Base-by-base conservation (phyloP, 805 yeast genomes). In the Tetrapisispora nanseiensis region DNA sequence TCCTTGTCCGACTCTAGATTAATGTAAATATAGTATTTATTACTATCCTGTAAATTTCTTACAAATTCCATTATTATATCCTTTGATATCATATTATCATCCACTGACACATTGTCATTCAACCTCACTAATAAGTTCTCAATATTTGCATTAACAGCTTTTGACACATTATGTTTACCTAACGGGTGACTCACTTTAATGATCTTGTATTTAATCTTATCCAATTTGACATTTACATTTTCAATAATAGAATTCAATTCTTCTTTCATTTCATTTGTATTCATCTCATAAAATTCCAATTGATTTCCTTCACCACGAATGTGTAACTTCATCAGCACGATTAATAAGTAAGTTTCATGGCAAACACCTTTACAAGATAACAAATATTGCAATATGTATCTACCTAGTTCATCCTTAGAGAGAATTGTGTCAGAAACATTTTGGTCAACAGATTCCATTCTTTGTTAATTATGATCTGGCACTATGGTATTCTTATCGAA, bases 1-100 rank as follows among this genome's bases (percentile, higher is more conserved):
- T 57, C 60, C 2, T 49, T 53, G 15, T 47, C 51, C 12, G 55
- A 50, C 23, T 39, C 47, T 10, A 42, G 22, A 42, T 61, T 59
- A 5, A 52, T 44, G 35, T 59, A 58, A 16, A 57, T 55, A 33
- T 55, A 59, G 38, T 48, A 57, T 32, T 51, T 45, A 33, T 42
- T 51, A 35, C 48, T 50, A 11, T 40, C 40, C 2, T 52, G 50
- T 3, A 50, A 24, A 3, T 26, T 15, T 8, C 19, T 24, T 2
- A 16, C 22, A 7, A 18, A 24, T 7, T 35, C 27, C 22, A 27
- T 5, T 4, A 28, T 33, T 4, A 22, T 22, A 22, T 33, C 37
- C 13, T 33, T 33, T 6, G 37, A n/a, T 3, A 22, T 6, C 27
- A 22, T 33, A 3, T 21, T 13, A 4, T 33, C 37, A 4, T 33